These are phyloP conservation scores for Saccharomycopsis sp. DNA, from an alignment of 805 yeast genomes.

Conservation along the genomic window DNA sequence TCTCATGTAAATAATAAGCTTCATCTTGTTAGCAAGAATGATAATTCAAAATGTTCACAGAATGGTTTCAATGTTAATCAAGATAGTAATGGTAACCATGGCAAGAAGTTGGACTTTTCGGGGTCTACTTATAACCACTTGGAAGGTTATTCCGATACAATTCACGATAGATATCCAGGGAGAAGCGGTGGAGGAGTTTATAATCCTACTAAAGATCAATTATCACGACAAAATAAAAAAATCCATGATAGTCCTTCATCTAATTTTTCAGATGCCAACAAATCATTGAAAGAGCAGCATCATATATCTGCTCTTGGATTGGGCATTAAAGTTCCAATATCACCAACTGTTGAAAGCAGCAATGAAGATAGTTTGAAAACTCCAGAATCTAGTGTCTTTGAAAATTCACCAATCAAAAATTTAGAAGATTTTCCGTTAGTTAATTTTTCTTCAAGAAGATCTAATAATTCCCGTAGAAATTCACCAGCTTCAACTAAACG, in stretches of 20 bases:
- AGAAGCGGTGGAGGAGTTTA: not conserved
- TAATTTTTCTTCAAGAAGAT: conserved; percentile 11
- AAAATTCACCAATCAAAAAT: conserved; percentile 15
- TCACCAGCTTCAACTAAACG: conserved; percentile 10
- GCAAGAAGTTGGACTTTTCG: no score
- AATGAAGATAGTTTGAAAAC: not conserved
- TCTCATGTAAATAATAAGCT: no score
- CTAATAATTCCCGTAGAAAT: conserved; percentile 9
- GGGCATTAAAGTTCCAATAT: conserved; percentile 9
- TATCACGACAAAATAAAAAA: not conserved
- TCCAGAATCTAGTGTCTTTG: conserved; percentile 11
- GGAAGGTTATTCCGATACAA: no score
- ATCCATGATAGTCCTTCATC: conserved; percentile 1
- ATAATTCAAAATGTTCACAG: no score
- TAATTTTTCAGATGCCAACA: conserved; percentile 13
- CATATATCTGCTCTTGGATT: conserved; percentile 12
- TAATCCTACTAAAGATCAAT: not conserved
- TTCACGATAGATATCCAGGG: not conserved
- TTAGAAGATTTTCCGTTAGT: conserved; percentile 16
- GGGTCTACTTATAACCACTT: no score
- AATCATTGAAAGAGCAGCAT: conserved; percentile 13
- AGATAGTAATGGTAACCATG: no score
- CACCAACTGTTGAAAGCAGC: not conserved
- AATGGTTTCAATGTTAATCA: no score
- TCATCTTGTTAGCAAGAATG: no score